Evolutionary conservation across 495 filamentous ascomycete genomes (phyloP).

Genomic region (Penicillium psychrofluorescens): DNA sequence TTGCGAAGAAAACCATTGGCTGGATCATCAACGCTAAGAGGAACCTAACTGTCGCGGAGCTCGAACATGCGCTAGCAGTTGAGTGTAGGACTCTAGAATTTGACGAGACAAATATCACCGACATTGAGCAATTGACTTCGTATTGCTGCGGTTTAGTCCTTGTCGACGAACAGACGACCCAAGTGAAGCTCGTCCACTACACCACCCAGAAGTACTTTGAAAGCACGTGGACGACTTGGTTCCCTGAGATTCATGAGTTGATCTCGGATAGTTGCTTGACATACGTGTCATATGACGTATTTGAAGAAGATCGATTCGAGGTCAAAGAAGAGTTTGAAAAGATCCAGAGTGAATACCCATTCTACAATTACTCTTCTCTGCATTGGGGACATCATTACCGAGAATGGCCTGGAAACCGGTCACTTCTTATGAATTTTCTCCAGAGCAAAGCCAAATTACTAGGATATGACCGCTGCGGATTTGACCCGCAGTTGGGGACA

Average conservation of each 20-base stretch:
- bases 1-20: conserved; percentile 3
- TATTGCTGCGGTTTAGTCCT: conserved; percentile 43
- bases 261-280: conserved; percentile 8
- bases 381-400: too few relatives aligned
- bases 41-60: conserved; percentile 16
- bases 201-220: conserved; percentile 43
- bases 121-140: conserved; percentile 30
- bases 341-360: too few relatives aligned
- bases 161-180: conserved; percentile 31
- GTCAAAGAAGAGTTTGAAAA: too few relatives aligned
- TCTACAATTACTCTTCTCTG: too few relatives aligned
- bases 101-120: conserved; percentile 25
- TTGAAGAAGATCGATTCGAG: too few relatives aligned
- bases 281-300: neutral
- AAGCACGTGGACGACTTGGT: conserved; percentile 8
- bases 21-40: conserved; percentile 5
- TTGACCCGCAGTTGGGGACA: too few relatives aligned
- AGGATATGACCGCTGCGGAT: too few relatives aligned
- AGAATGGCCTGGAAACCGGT: too few relatives aligned
- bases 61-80: conserved; percentile 40
- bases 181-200: conserved; percentile 45
- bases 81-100: conserved; percentile 7
- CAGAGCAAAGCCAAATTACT: too few relatives aligned
- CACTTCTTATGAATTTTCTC: too few relatives aligned
- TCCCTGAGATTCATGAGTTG: conserved; percentile 1